Conservation (phyloP, 345 rosid species). For the Firmiana major region DNA sequence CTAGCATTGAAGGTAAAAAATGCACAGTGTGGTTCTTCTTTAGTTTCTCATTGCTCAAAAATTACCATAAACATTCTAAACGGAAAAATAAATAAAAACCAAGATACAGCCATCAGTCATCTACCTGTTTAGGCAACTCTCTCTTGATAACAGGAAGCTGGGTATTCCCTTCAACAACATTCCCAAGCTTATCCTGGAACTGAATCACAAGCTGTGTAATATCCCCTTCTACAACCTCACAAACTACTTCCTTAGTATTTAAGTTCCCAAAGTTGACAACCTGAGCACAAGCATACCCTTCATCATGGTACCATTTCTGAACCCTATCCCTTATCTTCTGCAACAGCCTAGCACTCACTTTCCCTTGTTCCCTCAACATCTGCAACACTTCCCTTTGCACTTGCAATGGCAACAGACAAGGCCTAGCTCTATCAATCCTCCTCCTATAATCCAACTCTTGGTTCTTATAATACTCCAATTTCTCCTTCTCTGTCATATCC, state of each 20-base stretch:
- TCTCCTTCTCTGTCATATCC: constrained; percentile 97
- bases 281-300: constrained; percentile 96
- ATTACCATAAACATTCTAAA: neutral
- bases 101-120: neutral
- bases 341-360: constrained; percentile 85
- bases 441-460: constrained; percentile 88
- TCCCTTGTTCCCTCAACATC: constrained; percentile 74
- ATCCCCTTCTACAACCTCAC: constrained; percentile 99
- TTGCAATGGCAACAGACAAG: constrained; percentile 62
- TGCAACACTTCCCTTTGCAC: constrained; percentile 63
- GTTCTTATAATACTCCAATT: constrained; percentile 69
- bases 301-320: constrained; percentile 95
- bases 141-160: constrained; percentile 71
- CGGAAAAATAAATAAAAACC: neutral
- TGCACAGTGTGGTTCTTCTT: neutral
- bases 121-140: constrained; percentile 82
- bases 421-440: constrained; percentile 76
- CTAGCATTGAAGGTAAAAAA: neutral
- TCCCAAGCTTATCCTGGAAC: constrained; percentile 92
- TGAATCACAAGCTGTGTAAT: constrained; percentile 75
- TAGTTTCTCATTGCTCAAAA: neutral
- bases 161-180: constrained; percentile 92
- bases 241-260: constrained; percentile 91
- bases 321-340: constrained; percentile 93
- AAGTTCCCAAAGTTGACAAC: constrained; percentile 95